Evolutionary conservation across 768 basidiomycete genomes (phyloP).

Genomic region (Sporobolomyces roseus): DNA sequence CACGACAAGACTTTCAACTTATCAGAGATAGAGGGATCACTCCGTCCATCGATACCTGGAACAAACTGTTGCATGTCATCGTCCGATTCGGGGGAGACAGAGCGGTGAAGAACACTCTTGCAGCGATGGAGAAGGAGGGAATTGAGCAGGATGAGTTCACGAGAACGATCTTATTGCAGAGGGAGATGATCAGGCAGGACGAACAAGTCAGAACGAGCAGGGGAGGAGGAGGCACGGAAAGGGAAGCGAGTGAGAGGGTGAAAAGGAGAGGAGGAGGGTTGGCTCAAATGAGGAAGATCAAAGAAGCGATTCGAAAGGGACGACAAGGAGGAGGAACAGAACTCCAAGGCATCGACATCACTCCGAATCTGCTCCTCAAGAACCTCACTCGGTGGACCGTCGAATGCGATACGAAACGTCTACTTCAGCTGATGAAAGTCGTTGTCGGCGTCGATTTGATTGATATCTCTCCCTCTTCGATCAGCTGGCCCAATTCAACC

Average conservation of each 20-base stretch:
- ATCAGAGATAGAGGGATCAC: background rate
- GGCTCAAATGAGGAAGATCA: constrained; percentile 10
- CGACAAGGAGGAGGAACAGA: background rate
- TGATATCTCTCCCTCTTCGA: too few species aligned
- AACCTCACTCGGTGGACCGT: background rate
- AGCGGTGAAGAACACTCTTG: background rate
- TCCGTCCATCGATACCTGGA: background rate
- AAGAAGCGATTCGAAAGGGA: background rate
- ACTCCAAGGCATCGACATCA: background rate
- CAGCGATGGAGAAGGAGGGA: background rate
- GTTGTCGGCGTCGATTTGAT: constrained; percentile 23
- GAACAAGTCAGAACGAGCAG: background rate
- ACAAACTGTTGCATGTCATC: constrained; percentile 15
- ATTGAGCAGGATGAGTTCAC: constrained; percentile 2
- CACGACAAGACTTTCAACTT: background rate
- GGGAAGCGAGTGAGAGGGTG: background rate
- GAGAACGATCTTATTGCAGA: background rate
- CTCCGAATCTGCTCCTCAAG: constrained; percentile 8
- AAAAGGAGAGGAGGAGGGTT: background rate
- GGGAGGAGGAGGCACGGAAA: background rate
- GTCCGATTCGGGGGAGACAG: constrained; percentile 1
- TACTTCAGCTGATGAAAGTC: background rate
- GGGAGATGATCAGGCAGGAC: constrained; percentile 21
- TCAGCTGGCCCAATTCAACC: too few species aligned
- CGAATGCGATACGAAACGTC: background rate